Evolutionary conservation across 768 basidiomycete species (phyloP), one percentile per base, ranked within the genome.

Genomic region (Stropharia rugosoannulata): DNA sequence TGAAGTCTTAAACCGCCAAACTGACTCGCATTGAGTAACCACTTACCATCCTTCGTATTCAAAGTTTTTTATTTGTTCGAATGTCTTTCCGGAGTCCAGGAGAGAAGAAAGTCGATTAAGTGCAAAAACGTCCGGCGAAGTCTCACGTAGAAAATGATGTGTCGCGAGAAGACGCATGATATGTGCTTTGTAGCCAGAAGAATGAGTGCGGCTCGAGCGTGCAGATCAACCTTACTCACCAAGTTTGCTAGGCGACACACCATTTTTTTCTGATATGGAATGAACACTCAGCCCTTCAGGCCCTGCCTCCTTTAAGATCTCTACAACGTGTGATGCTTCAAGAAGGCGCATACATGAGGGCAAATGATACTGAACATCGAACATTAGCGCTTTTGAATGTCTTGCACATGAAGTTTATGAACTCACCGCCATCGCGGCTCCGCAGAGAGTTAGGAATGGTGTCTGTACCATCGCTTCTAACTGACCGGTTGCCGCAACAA

Each of bases 101-200:
- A 85, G 70, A 8, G 84, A 84, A 3, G 86, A 85, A 53, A 90
- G 76, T 37, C 89, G 80, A 62, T 87, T 93, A 50, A 82, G 77
- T 7, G 87, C 76, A 61, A 93, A 93, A 5, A 86, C 82, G 62
- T 91, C 80, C 3, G 89, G 89, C 9, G 79, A 74, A 3, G 82
- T 74, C 68, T 93, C 91, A 40, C 79, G 76, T 32, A 89, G 75
- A 50, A 92, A 80, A 66, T 92, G 89, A 64, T 90, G 88, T 0
- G 90, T 89, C 10, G 89, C 89, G 43, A 93, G 79, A 19, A 91
- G 75, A 42, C 90, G 85, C 39, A 93, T 78, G 35, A 82, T 79
- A 63, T 91, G 90, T 4, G 84, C 89, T 90, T 39, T 4, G 59
- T 18, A 15, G 51, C 11, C 53, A 32, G n/a, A 22, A 25, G 12